Base-by-base conservation (phyloP, 352 stramenopile genomes). In the Phytophthora crassamura region DNA sequence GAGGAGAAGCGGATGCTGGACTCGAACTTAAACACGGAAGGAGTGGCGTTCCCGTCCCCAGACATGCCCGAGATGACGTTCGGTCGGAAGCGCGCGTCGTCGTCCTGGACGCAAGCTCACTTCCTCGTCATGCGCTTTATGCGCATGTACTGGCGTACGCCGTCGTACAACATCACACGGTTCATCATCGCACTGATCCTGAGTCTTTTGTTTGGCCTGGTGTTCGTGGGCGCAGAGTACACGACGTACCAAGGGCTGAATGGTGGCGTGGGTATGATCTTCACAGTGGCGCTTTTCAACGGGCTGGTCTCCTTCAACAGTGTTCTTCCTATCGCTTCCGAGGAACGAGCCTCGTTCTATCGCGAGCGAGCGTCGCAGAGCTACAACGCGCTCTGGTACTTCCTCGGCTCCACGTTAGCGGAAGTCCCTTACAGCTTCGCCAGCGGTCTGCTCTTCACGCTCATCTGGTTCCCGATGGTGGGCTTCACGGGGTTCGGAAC, bases 221-320 rank as follows among this genome's bases (percentile, higher is more conserved):
- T n/a, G n/a, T n/a, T n/a, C n/a, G n/a, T n/a, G n/a, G n/a, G n/a
- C 32, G 64, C 94, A 10, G 82, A 77, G 25, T 86, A 82, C 58
- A 63, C 45, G 5, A 78, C 50, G 1, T 84, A 72, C 59, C 68
- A 68, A 8, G 76, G 69, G 9, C 36, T 74, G 7, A 84, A 82
- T 16, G 46, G 59, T 10, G 80, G 75, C 14, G 65, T 97, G 10
- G 84, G 86, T 35, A 82, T 96, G 35, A 86, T 97, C 30, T 97
- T 96, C 75, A 64, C 86, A 1, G 80, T 78, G 5, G 79, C 89
- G 5, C 53, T 93, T 39, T 97, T 97, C 53, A 82, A 92, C 38
- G 78, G 78, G 30, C 62, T 94, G 25, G 78, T 91, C 34, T 77
- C 73, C 25, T 80, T 96, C 34, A 74, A 88, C 32, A 87, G 67